Percentiles rank a stretch among this genome's conserved stretches.
These are phyloP conservation scores for Ogataea hybrid DNA, from an alignment of 1,139 yeast species.

Conservation along the genomic window DNA sequence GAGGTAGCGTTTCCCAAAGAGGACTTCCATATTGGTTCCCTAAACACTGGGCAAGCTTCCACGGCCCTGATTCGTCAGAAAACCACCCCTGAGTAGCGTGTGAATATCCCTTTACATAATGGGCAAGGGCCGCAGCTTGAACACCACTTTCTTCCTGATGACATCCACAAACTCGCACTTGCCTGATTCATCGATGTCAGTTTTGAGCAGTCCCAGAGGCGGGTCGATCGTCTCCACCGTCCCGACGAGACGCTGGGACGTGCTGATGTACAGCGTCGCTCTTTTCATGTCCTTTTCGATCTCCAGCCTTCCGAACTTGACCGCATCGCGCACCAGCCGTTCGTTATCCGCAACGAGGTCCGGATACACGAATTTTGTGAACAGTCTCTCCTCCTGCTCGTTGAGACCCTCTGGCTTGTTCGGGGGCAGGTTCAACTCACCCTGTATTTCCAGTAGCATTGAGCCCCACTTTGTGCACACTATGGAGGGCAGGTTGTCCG, in stretches of 20 bases:
- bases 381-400: constrained; percentile 31
- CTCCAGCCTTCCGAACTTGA: constrained; percentile 57
- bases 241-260: constrained; percentile 65
- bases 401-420: constrained; percentile 34
- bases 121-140: constrained; percentile 68
- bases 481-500: constrained; percentile 22
- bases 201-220: constrained; percentile 59
- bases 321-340: constrained; percentile 45
- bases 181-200: constrained; percentile 34
- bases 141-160: constrained; percentile 53
- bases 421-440: constrained; percentile 58
- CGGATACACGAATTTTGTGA: constrained; percentile 23
- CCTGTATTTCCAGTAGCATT: constrained; percentile 66
- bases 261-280: constrained; percentile 61
- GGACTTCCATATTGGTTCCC: no score
- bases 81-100: constrained; percentile 1
- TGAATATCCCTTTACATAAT: constrained; percentile 47
- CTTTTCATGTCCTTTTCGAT: constrained; percentile 44
- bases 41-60: no score
- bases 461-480: constrained; percentile 57
- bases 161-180: constrained; percentile 55
- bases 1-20: no score
- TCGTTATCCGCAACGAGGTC: constrained; percentile 19
- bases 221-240: constrained; percentile 51
- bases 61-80: no score